phyloP scores from a whole-genome alignment of 169 alveolate species.

The Amoebophrya sp. region DNA sequence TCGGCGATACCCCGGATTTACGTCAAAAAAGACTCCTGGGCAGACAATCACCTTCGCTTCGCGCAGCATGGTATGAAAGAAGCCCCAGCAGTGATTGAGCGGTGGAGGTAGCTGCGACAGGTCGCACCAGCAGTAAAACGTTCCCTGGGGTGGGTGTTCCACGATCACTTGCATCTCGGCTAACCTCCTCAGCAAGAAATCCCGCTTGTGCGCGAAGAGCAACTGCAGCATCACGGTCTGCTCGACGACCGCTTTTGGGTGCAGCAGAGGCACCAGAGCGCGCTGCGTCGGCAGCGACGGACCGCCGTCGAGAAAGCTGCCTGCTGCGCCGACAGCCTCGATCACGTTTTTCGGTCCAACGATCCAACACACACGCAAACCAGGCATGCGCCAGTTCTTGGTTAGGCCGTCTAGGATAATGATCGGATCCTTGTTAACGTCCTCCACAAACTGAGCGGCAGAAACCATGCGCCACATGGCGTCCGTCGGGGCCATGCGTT shows the following conservation, averaged over 20 bases:
- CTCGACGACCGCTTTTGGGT: neutral
- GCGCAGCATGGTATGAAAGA: neutral
- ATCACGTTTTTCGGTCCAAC: neutral
- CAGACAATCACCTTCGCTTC: neutral
- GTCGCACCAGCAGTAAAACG: slow-evolving; percentile 25
- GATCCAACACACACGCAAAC: slow-evolving; percentile 4
- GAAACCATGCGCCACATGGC: slow-evolving; percentile 49
- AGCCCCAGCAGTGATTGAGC: neutral
- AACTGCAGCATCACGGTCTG: neutral
- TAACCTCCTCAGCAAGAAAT: neutral
- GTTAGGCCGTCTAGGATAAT: neutral
- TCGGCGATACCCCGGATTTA: neutral
- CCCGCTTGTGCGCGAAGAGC: neutral
- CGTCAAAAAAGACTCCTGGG: slow-evolving; percentile 18
- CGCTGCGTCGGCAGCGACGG: neutral
- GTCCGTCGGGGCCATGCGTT: slow-evolving; percentile 47
- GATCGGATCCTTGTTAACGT: slow-evolving; percentile 33
- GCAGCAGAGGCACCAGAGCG: slow-evolving; percentile 15
- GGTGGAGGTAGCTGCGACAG: neutral
- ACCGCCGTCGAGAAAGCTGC: neutral
- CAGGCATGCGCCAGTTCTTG: slow-evolving; percentile 26
- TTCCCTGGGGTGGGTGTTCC: slow-evolving; percentile 17
- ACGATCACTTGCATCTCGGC: neutral
- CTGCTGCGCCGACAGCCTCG: slow-evolving; percentile 1
- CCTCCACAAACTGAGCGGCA: slow-evolving; percentile 49